Base-by-base conservation (phyloP, 306 rosid genomes). In the Pueraria montana region DNA sequence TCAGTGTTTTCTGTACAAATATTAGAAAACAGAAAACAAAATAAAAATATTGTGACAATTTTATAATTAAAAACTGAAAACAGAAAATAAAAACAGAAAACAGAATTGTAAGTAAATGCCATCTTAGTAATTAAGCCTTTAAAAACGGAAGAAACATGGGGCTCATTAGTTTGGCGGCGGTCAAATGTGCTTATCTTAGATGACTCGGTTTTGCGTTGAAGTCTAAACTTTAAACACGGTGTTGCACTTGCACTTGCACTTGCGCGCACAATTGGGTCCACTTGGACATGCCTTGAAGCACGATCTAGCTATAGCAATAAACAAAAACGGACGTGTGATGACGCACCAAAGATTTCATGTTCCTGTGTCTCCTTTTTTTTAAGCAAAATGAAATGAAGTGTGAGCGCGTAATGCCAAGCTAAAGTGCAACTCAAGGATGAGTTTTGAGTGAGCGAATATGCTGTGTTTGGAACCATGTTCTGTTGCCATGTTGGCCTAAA, bases 251-350 rank as follows among this genome's bases (percentile, higher is more conserved):
- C 43, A 55, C 4, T 21, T 49, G 38, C 32, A 63, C 9, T 53
- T 53, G 11, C 45, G 1, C 32, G 4, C 27, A 42, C 48, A 62
- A 62, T 27, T 62, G 62, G 21, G 72, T 26, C 72, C 81, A 45
- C 61, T 62, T 45, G 81, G 62, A 77, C 48, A 11, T 2, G 62
- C 59, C 72, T 77, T 45, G 14, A 45, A 61, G 46, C 48, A 24
- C 48, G 63, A 46, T 70, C 70, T 4, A 32, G 62, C 30, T 50
- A 34, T 34, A 5, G 8, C 40, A 34, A 34, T 34, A 30, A 55
- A 26, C 27, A 9, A 20, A 1, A 18, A 55, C 20, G 4, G 13
- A 55, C 26, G 58, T 0, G 9, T 52, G 20, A 17, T 49, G 55
- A 49, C 8, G 55, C 20, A 4, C 20, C 8, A 52, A 14, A 49